Evolutionary conservation across 352 stramenopile genomes (phyloP).

Genomic region (Phytopythium sindhum): DNA sequence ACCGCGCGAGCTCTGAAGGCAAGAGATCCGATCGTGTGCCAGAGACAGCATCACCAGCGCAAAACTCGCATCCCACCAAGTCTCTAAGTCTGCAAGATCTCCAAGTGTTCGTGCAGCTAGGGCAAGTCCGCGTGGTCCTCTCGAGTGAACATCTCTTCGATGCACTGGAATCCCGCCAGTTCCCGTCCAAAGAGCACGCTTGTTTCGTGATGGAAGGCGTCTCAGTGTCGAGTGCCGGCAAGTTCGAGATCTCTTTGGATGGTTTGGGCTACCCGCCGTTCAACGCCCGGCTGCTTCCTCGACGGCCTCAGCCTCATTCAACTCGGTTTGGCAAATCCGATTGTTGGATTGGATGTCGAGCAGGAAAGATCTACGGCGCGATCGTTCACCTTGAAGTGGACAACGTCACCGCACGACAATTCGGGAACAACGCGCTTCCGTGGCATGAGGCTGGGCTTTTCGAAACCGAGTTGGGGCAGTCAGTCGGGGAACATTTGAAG

Average conservation of each 20-base stretch:
- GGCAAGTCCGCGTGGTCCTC: constrained; percentile 51
- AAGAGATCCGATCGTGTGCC: not conserved
- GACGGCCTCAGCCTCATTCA: constrained; percentile 36
- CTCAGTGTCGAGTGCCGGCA: constrained; percentile 34
- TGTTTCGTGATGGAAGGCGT: constrained; percentile 52
- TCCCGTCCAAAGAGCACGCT: constrained; percentile 18
- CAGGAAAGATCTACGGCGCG: constrained; percentile 46
- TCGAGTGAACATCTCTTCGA: constrained; percentile 36
- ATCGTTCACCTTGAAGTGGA: constrained; percentile 26
- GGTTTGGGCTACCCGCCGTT: constrained; percentile 76
- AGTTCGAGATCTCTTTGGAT: constrained; percentile 60
- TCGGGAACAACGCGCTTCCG: constrained; percentile 3
- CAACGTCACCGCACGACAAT: not conserved
- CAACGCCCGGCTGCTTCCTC: constrained; percentile 61
- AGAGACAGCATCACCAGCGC: not conserved
- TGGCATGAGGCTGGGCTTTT: constrained; percentile 20
- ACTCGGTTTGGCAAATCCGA: constrained; percentile 42
- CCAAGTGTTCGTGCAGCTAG: constrained; percentile 44
- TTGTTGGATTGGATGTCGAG: constrained; percentile 36
- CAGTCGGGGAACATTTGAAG: constrained; percentile 8
- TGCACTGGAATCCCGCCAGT: constrained; percentile 12
- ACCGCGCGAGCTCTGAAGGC: not conserved
- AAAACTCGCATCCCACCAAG: not conserved
- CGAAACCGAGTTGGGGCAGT: constrained; percentile 25
- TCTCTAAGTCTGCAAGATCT: constrained; percentile 7